A percentile compares a stretch with the other conserved stretches of the same genome.
phyloP scores from a whole-genome alignment of 768 basidiomycete species.

The Pholiota conissans region DNA sequence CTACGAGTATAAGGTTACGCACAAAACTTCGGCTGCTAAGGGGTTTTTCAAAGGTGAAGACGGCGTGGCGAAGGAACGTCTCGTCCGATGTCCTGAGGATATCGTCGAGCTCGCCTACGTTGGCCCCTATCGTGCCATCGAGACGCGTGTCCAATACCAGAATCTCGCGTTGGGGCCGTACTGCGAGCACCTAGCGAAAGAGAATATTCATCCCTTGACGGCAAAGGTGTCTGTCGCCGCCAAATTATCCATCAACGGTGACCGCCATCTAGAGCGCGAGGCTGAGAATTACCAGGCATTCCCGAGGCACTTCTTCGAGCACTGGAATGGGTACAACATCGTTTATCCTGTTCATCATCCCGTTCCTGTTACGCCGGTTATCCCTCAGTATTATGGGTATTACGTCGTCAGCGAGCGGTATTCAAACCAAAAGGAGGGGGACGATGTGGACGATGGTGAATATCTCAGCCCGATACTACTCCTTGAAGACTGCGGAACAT shows the following conservation, averaged over 20 bases:
- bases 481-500: constrained; percentile 40
- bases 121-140: constrained; percentile 25
- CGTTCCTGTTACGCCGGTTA: constrained; percentile 47
- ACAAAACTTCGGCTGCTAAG: background rate
- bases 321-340: constrained; percentile 51
- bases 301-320: constrained; percentile 44
- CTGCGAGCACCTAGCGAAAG: constrained; percentile 27
- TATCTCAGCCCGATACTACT: constrained; percentile 43
- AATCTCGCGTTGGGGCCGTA: constrained; percentile 27
- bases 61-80: background rate
- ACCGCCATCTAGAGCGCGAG: constrained; percentile 38
- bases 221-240: constrained; percentile 41
- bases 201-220: constrained; percentile 29
- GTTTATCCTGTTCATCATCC: constrained; percentile 41
- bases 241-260: constrained; percentile 41
- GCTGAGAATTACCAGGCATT: constrained; percentile 45
- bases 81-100: background rate
- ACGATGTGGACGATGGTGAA: background rate
- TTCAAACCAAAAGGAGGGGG: background rate
- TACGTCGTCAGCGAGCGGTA: constrained; percentile 30
- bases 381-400: constrained; percentile 68
- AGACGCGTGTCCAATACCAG: constrained; percentile 30
- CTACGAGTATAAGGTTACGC: background rate
- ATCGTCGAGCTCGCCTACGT: constrained; percentile 16
- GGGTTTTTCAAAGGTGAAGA: background rate